Conservation (phyloP, 352 stramenopile species). For the Pythium utonaiense region DNA sequence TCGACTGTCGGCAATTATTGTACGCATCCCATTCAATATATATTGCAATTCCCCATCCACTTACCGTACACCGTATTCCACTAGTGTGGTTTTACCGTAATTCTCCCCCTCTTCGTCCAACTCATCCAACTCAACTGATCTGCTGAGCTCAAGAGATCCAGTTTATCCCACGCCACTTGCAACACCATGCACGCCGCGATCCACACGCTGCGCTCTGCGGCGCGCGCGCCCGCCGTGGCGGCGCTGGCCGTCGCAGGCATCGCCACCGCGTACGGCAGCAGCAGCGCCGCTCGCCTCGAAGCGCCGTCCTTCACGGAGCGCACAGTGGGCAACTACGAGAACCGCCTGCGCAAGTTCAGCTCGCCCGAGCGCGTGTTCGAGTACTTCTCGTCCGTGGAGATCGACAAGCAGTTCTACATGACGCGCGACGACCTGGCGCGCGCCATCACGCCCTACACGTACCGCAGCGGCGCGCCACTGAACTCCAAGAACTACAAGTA, state of each 20-base stretch:
- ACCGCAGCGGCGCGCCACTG: conserved; percentile 62
- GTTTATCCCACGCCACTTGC: background rate
- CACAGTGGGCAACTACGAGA: conserved; percentile 86
- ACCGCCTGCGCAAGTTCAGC: conserved; percentile 82
- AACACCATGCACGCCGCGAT: background rate
- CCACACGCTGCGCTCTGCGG: conserved; percentile 16
- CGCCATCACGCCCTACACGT: conserved; percentile 83
- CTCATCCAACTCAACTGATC: conserved; percentile 1
- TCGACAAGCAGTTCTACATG: conserved; percentile 83
- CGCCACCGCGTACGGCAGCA: background rate
- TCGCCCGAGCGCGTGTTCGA: conserved; percentile 86
- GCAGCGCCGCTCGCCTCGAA: conserved; percentile 21
- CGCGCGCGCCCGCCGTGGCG: background rate
- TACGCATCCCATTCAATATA: background rate
- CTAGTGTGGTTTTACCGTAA: too few species aligned
- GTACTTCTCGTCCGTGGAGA: conserved; percentile 87
- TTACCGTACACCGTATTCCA: too few species aligned
- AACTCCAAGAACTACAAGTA: conserved; percentile 83
- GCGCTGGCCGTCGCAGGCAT: conserved; percentile 22
- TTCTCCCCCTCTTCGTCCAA: background rate
- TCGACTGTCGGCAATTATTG: background rate
- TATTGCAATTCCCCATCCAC: background rate
- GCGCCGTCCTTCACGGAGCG: conserved; percentile 69
- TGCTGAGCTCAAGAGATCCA: conserved; percentile 14
- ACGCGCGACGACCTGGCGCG: conserved; percentile 74